Evolutionary conservation across 2,329 filamentous ascomycete genomes (phyloP).

Genomic region (Metarhizium rileyi): DNA sequence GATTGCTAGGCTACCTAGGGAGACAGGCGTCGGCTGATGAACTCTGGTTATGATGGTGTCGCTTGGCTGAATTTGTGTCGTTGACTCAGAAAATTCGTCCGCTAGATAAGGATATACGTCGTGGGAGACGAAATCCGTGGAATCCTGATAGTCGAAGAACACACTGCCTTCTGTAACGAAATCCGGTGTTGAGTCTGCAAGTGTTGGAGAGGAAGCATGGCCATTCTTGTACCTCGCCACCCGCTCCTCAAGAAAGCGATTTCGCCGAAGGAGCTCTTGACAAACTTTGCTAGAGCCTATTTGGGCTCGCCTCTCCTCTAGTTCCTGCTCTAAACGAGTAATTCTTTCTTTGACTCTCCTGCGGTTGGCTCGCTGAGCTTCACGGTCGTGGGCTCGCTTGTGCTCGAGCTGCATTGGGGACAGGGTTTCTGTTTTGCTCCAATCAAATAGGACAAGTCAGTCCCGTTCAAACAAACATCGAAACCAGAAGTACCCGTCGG

Average conservation of each 20-base stretch:
- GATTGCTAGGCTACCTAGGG: neutral
- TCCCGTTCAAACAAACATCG: neutral
- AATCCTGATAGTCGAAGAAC: neutral
- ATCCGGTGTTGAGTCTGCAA: neutral
- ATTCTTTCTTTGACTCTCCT: conserved; percentile 3
- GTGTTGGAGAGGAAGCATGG: neutral
- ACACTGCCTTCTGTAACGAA: neutral
- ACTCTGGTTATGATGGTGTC: neutral
- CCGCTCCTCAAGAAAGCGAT: conserved; percentile 1
- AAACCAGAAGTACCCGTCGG: neutral
- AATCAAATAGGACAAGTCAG: neutral
- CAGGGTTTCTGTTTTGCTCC: neutral
- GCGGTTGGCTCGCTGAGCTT: conserved; percentile 3
- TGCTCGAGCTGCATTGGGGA: conserved; percentile 1
- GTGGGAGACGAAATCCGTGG: neutral
- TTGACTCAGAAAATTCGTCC: too few species aligned
- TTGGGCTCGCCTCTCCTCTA: neutral
- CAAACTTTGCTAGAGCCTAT: conserved; percentile 1
- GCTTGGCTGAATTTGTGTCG: too few species aligned
- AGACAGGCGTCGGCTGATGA: neutral
- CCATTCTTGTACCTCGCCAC: neutral
- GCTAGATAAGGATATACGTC: neutral
- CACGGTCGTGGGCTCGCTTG: conserved; percentile 3
- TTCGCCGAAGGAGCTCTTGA: conserved; percentile 2
- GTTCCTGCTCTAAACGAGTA: neutral